Base-by-base conservation (phyloP, 2,329 filamentous ascomycete species). In the Penicillium sp. region DNA sequence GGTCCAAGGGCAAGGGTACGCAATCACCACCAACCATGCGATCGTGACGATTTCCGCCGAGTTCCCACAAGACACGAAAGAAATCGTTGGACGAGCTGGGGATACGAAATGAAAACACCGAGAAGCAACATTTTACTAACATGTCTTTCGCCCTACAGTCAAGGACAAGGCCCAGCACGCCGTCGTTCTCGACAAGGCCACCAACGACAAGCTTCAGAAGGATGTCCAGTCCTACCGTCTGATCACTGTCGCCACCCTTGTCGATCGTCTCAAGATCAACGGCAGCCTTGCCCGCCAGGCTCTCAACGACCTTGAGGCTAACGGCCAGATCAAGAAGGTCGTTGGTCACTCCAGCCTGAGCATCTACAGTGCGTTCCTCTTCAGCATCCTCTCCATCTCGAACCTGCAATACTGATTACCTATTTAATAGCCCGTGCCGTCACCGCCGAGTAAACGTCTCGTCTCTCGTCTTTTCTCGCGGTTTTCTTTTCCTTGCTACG, bases 131-230 rank as follows among this genome's bases (percentile, higher is more conserved):
- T 46, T 40, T 44, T 44, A 33, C 50, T 52, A 57, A 72, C 66
- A 60, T 55, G 41, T 55, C 60, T 63, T 60, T 62, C 64, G 59
- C 39, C 55, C 27, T 66, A 84, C 80, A 92, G 94, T 99, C 86
- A 99, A 99, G 94, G 94, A 99, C 88, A 99, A 99, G 92, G 93
- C 94, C 82, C 90, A 97, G 81, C 94, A 99, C 87, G 91, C 77
- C 81, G 94, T 99, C 82, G 86, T 97, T 78, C 91, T 99, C 83
- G 94, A 99, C 86, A 99, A 99, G 88, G 78, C 84, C 82, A 96
- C 89, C 77, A 90, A 89, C 71, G 94, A 99, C 83, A 96, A 95
- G 86, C 92, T 99, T 81, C 90, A 96, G 87, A 99, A 99, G 87
- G 94, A 99, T 87, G 95, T 99, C 75, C 94, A 97, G 83, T 97